These are phyloP conservation scores for Calonectria crousiana DNA, from an alignment of 2,329 filamentous ascomycete genomes.

Conservation along the genomic window DNA sequence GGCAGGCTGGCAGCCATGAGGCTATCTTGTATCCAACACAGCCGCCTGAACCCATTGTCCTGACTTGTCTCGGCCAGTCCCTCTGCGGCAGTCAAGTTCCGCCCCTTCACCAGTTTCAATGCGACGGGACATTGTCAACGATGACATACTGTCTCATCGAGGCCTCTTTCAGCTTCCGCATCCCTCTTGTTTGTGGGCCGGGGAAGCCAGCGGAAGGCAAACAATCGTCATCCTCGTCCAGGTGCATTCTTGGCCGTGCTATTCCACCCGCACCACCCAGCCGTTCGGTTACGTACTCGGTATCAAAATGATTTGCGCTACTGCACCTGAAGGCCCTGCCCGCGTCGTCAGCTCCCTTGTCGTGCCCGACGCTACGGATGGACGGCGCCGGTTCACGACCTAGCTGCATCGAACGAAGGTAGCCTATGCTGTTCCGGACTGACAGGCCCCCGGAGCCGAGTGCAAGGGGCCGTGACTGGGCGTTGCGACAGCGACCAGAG, in stretches of 20 bases:
- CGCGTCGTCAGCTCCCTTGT: background rate
- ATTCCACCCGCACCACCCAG: background rate
- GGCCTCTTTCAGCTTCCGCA: background rate
- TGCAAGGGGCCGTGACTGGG: background rate
- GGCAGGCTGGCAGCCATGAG: background rate
- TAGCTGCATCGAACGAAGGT: background rate
- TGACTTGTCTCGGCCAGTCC: background rate
- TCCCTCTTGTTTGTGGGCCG: background rate
- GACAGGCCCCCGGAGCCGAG: background rate
- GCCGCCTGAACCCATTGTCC: background rate
- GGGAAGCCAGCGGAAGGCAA: background rate
- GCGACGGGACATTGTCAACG: background rate
- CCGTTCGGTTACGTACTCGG: background rate
- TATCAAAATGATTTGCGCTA: background rate
- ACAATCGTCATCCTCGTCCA: background rate
- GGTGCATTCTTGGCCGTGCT: background rate
- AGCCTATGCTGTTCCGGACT: background rate
- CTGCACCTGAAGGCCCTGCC: no score
- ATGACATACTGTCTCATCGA: background rate
- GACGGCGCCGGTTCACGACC: background rate
- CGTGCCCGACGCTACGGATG: background rate
- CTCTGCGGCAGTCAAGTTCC: background rate
- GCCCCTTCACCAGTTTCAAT: background rate
- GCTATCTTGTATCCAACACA: background rate
- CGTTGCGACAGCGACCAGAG: background rate